These are phyloP conservation scores for Lactifluus piperatus DNA, from an alignment of 768 basidiomycete species.

Conservation along the genomic window DNA sequence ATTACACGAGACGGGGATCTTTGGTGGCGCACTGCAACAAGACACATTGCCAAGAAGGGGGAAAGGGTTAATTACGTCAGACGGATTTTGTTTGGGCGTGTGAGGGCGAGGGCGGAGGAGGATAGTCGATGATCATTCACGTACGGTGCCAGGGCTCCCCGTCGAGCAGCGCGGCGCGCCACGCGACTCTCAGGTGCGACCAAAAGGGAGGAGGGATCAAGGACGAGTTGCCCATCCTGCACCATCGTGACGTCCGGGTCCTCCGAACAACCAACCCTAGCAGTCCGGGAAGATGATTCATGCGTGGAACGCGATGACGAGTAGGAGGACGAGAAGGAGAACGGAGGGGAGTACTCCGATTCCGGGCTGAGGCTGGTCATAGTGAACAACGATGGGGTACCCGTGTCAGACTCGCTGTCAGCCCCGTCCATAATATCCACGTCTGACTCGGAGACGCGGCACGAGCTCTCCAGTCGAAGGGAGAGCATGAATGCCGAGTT, in stretches of 20 bases:
- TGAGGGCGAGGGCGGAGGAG: too few species aligned
- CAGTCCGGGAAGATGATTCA: too few species aligned
- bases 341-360: neutral
- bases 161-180: conserved; percentile 1
- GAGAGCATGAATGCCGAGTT: conserved; percentile 13
- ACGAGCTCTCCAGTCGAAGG: conserved; percentile 1
- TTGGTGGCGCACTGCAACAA: neutral
- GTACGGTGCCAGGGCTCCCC: conserved; percentile 3
- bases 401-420: neutral
- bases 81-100: neutral
- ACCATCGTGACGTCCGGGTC: too few species aligned
- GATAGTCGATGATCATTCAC: neutral
- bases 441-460: neutral
- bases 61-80: neutral
- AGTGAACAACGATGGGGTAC: too few species aligned
- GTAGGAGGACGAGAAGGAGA: neutral
- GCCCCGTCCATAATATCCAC: neutral
- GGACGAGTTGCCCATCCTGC: neutral
- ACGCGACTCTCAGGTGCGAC: neutral
- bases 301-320: neutral
- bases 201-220: neutral
- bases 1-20: neutral
- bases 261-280: neutral
- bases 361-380: neutral
- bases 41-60: neutral